Evolutionary conservation across 306 rosid genomes (phyloP), one percentile per base, ranked within the genome.

Genomic region (Nissolia schottii): DNA sequence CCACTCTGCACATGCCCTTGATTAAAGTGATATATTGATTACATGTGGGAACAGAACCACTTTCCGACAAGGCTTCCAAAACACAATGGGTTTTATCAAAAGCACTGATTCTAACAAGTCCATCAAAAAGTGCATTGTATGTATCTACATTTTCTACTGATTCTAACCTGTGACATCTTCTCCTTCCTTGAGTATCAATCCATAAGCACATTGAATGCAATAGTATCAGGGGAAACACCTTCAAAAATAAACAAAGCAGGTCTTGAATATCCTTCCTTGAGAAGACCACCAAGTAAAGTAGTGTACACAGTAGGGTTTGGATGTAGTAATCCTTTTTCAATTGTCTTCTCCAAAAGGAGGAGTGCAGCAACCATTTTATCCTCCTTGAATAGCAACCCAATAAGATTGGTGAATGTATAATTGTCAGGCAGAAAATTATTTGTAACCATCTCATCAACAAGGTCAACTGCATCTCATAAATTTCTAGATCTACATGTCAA

Each of bases 1-100:
- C 91, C 75, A 79, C 88, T 84, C 96, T 87, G 64, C 90, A 86
- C 91, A 86, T 79, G 50, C 87, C 88, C 66, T 82, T 90, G 65
- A 90, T 77, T 78, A 90, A 59, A 38, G 90, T 86, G 79, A 63
- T 75, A 76, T 77, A 88, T 66, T 83, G 92, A 58, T 71, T 81
- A 83, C 74, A 58, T 20, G 85, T 79, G 46, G 93, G 96, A 73
- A 77, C 51, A 40, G 48, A 88, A 73, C 96, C 88, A 50, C 56
- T 86, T 64, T 79, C 86, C 81, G 83, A 60, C 88, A 90, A 55
- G 73, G 79, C 84, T 56, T 75, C 86, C 72, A 90, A 76, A 79
- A 88, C 22, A 31, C 5, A 23, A 70, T 72, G 78, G 7, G 88
- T 87, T 74, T 84, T 71, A 38, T 67, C 85, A 74, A 80, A 81